Percentiles rank a stretch among this genome's conserved stretches.
Conservation (phyloP, 1,284 basidiomycete species). For the Papiliotrema nemorosa region DNA sequence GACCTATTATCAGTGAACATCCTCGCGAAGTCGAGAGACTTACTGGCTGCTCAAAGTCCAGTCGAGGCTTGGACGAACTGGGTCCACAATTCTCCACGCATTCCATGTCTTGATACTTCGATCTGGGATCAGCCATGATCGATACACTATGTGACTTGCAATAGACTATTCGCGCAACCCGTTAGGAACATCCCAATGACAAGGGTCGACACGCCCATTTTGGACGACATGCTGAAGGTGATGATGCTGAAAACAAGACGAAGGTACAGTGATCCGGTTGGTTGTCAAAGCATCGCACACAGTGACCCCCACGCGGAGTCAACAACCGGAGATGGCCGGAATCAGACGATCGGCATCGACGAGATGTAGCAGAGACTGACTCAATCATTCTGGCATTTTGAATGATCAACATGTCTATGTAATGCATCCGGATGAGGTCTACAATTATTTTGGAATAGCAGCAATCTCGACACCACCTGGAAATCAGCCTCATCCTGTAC, state of each 20-base stretch:
- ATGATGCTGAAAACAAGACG: not conserved
- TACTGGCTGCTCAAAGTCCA: slow-evolving; percentile 79
- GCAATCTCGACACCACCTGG: slow-evolving; percentile 41
- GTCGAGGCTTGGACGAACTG: slow-evolving; percentile 52
- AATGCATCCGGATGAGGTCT: no score
- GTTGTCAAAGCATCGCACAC: no score
- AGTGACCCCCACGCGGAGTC: no score
- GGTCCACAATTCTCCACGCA: slow-evolving; percentile 79
- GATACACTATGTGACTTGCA: slow-evolving; percentile 30
- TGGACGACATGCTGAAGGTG: slow-evolving; percentile 17
- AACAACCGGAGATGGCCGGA: no score
- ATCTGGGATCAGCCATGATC: slow-evolving; percentile 16
- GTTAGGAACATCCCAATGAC: slow-evolving; percentile 55
- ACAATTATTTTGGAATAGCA: slow-evolving; percentile 44
- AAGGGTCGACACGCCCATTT: slow-evolving; percentile 44
- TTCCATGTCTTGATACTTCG: slow-evolving; percentile 69
- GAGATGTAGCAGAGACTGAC: no score
- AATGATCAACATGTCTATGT: no score
- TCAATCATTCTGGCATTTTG: no score
- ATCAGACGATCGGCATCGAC: no score
- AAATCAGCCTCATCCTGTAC: no score
- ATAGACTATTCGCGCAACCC: slow-evolving; percentile 50
- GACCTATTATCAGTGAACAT: slow-evolving; percentile 50
- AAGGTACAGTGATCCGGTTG: no score
- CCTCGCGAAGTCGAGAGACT: slow-evolving; percentile 5